Conservation (phyloP, 306 rosid genomes). For the Acacia acuminata region DNA sequence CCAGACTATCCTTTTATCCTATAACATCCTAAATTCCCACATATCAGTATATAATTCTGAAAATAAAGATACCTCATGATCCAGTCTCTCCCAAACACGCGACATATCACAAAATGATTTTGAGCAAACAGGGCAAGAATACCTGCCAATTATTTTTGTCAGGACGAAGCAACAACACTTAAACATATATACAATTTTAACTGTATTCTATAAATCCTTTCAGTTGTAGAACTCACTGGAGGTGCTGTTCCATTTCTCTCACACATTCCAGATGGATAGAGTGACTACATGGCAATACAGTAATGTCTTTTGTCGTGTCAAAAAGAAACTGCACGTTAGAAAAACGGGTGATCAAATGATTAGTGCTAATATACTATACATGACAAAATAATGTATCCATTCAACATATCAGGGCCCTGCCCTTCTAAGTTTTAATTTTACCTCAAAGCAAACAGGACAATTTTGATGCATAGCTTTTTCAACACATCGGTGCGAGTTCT, state of each 20-base stretch:
- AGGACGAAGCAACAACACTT: not conserved
- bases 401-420: not conserved
- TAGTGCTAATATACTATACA: not conserved
- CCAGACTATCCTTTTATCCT: no score
- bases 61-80: conserved; percentile 48
- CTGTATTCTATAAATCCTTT: conserved; percentile 10
- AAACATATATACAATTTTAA: conserved; percentile 43
- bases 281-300: conserved; percentile 79
- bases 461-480: conserved; percentile 47
- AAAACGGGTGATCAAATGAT: conserved; percentile 6
- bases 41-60: not conserved
- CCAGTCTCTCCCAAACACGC: conserved; percentile 62
- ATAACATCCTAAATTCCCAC: no score
- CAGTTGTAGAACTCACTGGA: conserved; percentile 48
- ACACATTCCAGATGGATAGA: conserved; percentile 73
- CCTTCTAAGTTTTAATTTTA: conserved; percentile 2
- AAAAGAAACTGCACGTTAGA: conserved; percentile 64
- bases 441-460: conserved; percentile 49
- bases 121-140: conserved; percentile 81
- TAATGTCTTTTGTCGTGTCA: conserved; percentile 62
- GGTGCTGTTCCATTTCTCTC: conserved; percentile 60
- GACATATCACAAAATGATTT: conserved; percentile 79
- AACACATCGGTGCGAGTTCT: conserved; percentile 39
- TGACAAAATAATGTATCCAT: not conserved
- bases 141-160: conserved; percentile 45